Evolutionary conservation across 352 stramenopile genomes (phyloP), one percentile per base, ranked within the genome.

Genomic region (Pythium aquatile): DNA sequence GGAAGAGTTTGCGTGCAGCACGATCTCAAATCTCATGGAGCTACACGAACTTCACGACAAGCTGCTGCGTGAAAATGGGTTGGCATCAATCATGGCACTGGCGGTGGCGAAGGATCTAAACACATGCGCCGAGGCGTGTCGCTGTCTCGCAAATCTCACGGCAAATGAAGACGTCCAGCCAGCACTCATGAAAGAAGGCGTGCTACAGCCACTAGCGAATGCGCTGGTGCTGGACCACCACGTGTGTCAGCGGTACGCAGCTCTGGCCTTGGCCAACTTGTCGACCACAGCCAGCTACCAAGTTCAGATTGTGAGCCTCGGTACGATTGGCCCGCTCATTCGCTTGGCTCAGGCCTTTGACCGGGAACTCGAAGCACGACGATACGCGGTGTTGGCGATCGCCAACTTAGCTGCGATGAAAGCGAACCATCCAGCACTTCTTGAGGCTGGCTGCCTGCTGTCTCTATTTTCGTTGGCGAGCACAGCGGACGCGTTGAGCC

Each of bases 361-460:
- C 52, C 85, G 87, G n/a, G 88, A 98, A 61, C 78, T 98, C 20
- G 96, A 99, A 74, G 94, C 93, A 4, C 75, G 95, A 55, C 82
- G 96, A 0, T 99, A 98, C 61, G 90, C 91, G 16, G 90, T 98
- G 61, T 79, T 99, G 10, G 95, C 93, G 9, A 78, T 99, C 47
- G 94, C 96, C 6, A 99, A 99, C 67, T 72, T 99, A 17, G 96
- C 93, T 1, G 91, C 96, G 1, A 98, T 97, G 73, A 89, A 97
- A 57, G 88, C 90, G 2, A 98, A 98, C 70, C 97, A 99, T 68
- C 81, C 92, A 28, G 86, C 83, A 30, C 80, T 99, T 8, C 75
- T 99, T 0, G 90, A 98, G 63, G 90, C 95, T 35, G 86, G 80
- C n/a, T 97, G 85, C 32, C 65, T 98, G 37, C 76, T 97, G 14